phyloP scores from a whole-genome alignment of 495 filamentous ascomycete genomes.

The Neurospora intermedia region DNA sequence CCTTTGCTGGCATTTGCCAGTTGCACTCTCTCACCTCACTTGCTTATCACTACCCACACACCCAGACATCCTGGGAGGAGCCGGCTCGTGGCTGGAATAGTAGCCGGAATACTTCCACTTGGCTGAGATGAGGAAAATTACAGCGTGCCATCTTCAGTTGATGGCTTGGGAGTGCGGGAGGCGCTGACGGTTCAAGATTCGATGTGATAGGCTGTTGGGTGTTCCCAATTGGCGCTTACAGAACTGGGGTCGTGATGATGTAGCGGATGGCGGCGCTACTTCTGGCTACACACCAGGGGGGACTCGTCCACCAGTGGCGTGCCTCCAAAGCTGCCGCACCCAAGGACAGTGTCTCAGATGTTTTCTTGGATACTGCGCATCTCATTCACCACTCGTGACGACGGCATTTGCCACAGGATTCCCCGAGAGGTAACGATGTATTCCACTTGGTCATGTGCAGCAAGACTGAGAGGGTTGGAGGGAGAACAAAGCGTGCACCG shows the following conservation, averaged over 20 bases:
- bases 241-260: constrained; percentile 29
- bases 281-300: constrained; percentile 16
- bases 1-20: background rate
- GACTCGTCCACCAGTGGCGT: constrained; percentile 31
- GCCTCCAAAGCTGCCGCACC: constrained; percentile 30
- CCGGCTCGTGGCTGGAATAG: constrained; percentile 9
- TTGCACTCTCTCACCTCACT: background rate
- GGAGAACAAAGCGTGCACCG: background rate
- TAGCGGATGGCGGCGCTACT: constrained; percentile 38
- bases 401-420: constrained; percentile 29
- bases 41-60: constrained; percentile 1
- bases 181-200: constrained; percentile 13
- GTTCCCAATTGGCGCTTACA: constrained; percentile 43
- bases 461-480: background rate
- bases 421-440: constrained; percentile 14
- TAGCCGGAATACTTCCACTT: constrained; percentile 8
- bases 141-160: constrained; percentile 1
- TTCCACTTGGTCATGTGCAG: background rate
- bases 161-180: constrained; percentile 2
- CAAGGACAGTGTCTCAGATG: constrained; percentile 38
- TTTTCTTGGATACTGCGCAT: constrained; percentile 30
- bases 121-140: background rate
- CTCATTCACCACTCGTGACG: constrained; percentile 8
- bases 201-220: constrained; percentile 37
- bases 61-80: constrained; percentile 2